A percentile compares a stretch with the other conserved stretches of the same genome.
Conservation (phyloP, 169 alveolate genomes). For the Hepatocystis sp. region DNA sequence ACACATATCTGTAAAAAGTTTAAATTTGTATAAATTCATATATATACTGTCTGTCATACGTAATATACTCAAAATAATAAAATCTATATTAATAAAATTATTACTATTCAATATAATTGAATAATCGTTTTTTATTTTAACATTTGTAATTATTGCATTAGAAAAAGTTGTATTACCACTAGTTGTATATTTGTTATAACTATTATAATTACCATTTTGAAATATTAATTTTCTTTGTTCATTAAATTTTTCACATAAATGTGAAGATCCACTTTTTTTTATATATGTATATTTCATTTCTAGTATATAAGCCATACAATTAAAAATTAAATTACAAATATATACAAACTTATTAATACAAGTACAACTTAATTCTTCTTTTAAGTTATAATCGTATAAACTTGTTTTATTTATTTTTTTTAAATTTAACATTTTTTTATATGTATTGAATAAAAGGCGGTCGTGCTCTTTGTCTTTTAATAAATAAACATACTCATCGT, state of each 20-base stretch:
- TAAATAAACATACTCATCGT: slow-evolving; percentile 3
- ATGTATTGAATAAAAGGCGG: slow-evolving; percentile 23
- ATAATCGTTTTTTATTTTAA: too few species aligned
- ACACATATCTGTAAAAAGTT: slow-evolving; percentile 71
- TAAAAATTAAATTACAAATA: slow-evolving; percentile 37
- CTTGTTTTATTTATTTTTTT: slow-evolving; percentile 32
- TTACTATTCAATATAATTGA: slow-evolving; percentile 31
- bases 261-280: background rate
- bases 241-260: slow-evolving; percentile 13
- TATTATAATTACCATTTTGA: too few species aligned
- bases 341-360: slow-evolving; percentile 64
- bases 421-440: slow-evolving; percentile 38
- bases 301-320: slow-evolving; percentile 27
- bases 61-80: slow-evolving; percentile 26
- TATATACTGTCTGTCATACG: slow-evolving; percentile 30
- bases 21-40: slow-evolving; percentile 42
- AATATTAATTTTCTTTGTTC: too few species aligned
- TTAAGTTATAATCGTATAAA: slow-evolving; percentile 36
- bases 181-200: too few species aligned
- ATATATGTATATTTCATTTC: slow-evolving; percentile 32
- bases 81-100: slow-evolving; percentile 25
- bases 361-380: slow-evolving; percentile 52
- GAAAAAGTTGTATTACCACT: too few species aligned
- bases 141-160: too few species aligned
- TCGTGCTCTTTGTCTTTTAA: slow-evolving; percentile 8